These are phyloP conservation scores for barley (Hordeum vulgare) DNA, from an alignment of 176 grass and related monocot species.

Conservation along the genomic window DNA sequence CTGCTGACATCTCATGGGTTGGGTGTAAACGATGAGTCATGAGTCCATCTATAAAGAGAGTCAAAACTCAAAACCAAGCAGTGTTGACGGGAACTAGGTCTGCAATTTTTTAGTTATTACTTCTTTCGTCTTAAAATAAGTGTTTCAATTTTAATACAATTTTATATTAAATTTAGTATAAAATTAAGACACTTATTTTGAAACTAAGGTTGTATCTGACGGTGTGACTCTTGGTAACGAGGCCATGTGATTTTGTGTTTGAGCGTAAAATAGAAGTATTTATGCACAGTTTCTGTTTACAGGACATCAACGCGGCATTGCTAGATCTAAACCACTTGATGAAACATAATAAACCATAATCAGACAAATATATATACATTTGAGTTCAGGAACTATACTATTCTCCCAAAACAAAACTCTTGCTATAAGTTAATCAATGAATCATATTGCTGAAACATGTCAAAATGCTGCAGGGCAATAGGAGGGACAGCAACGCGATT, in stretches of 20 bases:
- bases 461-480: conserved; percentile 11
- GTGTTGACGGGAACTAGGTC: not conserved
- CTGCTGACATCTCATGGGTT: not conserved
- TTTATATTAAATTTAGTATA: too few species aligned
- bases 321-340: not conserved
- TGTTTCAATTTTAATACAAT: too few species aligned
- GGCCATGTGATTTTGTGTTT: not conserved
- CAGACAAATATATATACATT: not conserved
- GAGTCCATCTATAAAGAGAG: not conserved
- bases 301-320: not conserved
- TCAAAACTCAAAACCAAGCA: not conserved
- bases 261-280: not conserved
- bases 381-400: not conserved
- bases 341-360: not conserved
- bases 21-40: not conserved
- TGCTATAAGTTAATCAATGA: not conserved
- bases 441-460: not conserved
- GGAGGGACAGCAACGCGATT: not conserved
- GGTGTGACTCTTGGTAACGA: not conserved
- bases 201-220: too few species aligned
- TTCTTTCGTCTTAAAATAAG: too few species aligned
- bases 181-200: too few species aligned
- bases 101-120: not conserved
- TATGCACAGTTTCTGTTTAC: not conserved
- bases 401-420: not conserved